Percentiles rank a stretch among this genome's conserved stretches.
These are phyloP conservation scores for Pyrenophora tritici-repentis DNA, from an alignment of 2,329 filamentous ascomycete species.

Conservation along the genomic window DNA sequence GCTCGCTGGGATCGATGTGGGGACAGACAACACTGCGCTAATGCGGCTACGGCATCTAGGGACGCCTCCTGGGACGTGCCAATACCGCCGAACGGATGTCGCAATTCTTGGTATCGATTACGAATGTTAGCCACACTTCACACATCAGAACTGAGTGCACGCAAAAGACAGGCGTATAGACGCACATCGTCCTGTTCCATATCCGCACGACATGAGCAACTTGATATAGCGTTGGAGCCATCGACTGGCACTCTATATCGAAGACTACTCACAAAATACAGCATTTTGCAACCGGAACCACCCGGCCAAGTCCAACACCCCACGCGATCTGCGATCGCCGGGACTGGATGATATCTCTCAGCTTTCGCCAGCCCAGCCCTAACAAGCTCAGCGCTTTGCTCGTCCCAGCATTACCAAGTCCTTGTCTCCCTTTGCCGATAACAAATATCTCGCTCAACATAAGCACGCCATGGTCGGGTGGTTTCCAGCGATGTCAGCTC, in stretches of 20 bases:
- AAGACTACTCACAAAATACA: too few species aligned
- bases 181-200: too few species aligned
- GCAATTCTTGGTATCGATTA: conserved; percentile 16
- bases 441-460: conserved; percentile 17
- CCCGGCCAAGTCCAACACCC: conserved; percentile 7
- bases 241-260: too few species aligned
- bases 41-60: background rate
- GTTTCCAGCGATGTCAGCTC: conserved; percentile 12
- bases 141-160: background rate
- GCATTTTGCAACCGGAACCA: background rate
- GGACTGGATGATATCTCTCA: conserved; percentile 16
- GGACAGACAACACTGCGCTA: too few species aligned
- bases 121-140: conserved; percentile 4
- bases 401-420: conserved; percentile 26
- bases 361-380: conserved; percentile 32
- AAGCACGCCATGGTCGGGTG: conserved; percentile 30
- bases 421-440: conserved; percentile 24
- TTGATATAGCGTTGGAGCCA: too few species aligned
- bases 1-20: too few species aligned
- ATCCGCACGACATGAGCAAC: too few species aligned
- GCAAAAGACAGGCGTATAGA: background rate
- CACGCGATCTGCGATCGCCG: conserved; percentile 3
- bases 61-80: conserved; percentile 7
- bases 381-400: conserved; percentile 34
- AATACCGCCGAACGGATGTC: conserved; percentile 15